Evolutionary conservation across 2,329 filamentous ascomycete genomes (phyloP).

Genomic region (Colletotrichum musae): DNA sequence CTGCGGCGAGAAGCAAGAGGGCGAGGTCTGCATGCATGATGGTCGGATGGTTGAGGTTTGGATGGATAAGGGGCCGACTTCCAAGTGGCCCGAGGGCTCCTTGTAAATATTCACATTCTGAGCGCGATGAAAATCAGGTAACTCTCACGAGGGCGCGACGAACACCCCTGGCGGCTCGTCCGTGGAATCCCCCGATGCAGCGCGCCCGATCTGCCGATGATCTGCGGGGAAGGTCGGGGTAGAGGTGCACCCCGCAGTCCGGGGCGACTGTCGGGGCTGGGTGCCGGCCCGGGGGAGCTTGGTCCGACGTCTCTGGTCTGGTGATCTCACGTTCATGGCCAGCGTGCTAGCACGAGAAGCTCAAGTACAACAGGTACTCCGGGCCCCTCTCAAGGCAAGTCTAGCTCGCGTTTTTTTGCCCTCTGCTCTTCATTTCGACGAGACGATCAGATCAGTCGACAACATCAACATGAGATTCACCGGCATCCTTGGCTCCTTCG

Average conservation of each 20-base stretch:
- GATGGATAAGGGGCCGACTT: not conserved
- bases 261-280: conserved; percentile 12
- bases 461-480: conserved; percentile 14
- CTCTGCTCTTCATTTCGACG: no score
- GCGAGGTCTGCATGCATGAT: not conserved
- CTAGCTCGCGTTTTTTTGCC: no score
- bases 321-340: no score
- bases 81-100: not conserved
- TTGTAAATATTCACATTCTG: not conserved
- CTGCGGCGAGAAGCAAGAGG: not conserved
- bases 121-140: not conserved
- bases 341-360: no score
- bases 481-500: not conserved
- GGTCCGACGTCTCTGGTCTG: not conserved
- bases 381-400: no score
- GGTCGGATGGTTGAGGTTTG: not conserved
- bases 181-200: conserved; percentile 3
- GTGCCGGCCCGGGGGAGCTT: conserved; percentile 1
- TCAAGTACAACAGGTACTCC: no score
- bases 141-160: not conserved
- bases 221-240: conserved; percentile 6
- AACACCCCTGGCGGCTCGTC: not conserved
- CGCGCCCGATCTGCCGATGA: conserved; percentile 7
- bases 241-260: conserved; percentile 9
- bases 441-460: not conserved